Evolutionary conservation across 306 rosid species (phyloP).

Genomic region (Morella rubra): DNA sequence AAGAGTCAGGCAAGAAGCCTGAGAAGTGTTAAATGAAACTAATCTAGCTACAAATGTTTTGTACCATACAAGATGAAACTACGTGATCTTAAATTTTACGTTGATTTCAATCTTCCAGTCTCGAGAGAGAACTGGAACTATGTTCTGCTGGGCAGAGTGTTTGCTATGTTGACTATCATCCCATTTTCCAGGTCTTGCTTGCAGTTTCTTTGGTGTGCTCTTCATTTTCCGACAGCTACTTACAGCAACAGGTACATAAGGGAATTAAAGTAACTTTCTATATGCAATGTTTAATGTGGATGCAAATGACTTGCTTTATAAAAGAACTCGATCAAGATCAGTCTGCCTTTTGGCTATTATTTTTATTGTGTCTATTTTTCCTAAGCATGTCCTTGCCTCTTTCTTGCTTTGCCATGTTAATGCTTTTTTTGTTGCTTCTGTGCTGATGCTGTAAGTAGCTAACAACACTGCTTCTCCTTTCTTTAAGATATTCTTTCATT

Average conservation of each 20-base stretch:
- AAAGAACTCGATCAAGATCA: not conserved
- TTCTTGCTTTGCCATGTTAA: slow-evolving; percentile 11
- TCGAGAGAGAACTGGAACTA: not conserved
- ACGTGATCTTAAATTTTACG: not conserved
- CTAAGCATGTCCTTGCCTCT: too few species aligned
- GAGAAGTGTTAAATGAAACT: not conserved
- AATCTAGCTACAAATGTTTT: not conserved
- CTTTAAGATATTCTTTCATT: not conserved
- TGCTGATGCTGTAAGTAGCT: not conserved
- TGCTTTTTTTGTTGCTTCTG: not conserved
- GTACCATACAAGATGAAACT: not conserved
- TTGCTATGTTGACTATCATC: slow-evolving; percentile 14
- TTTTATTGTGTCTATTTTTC: slow-evolving; percentile 12
- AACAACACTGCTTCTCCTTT: not conserved
- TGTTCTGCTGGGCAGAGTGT: slow-evolving; percentile 16
- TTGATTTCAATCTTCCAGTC: not conserved
- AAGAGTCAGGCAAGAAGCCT: not conserved
- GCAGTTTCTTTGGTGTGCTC: slow-evolving; percentile 84
- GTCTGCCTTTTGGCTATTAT: not conserved
- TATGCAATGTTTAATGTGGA: not conserved
- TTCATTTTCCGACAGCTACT: slow-evolving; percentile 58
- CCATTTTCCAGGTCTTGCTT: slow-evolving; percentile 65
- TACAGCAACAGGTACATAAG: slow-evolving; percentile 56
- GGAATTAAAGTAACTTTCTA: slow-evolving; percentile 26
- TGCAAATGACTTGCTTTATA: not conserved